Evolutionary conservation across 805 yeast genomes (phyloP).

Genomic region (Pichia eremophila): DNA sequence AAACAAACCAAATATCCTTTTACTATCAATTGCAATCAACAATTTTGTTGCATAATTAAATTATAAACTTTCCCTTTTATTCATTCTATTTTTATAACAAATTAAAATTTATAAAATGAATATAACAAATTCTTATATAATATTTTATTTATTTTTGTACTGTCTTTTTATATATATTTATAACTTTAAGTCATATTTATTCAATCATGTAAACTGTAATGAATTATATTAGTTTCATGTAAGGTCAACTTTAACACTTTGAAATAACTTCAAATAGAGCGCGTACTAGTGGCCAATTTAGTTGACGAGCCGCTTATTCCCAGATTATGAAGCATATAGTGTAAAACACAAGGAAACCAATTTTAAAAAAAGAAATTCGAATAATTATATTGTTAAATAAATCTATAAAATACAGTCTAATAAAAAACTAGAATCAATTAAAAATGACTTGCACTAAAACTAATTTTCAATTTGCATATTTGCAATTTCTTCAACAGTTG

Average conservation of each 20-base stretch:
- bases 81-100: slow-evolving; percentile 3
- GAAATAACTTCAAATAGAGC: no score
- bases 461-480: slow-evolving; percentile 3
- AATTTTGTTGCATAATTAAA: background rate
- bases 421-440: background rate
- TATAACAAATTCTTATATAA: background rate
- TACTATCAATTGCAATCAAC: background rate
- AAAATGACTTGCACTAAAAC: background rate
- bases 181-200: background rate
- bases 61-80: background rate
- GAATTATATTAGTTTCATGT: no score
- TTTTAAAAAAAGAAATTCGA: background rate
- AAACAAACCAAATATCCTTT: no score
- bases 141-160: background rate
- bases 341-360: background rate
- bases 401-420: background rate
- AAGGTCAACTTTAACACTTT: no score
- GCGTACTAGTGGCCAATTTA: no score
- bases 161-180: background rate
- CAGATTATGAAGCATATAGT: no score
- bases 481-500: slow-evolving; percentile 69
- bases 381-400: background rate
- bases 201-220: no score
- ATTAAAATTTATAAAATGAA: background rate
- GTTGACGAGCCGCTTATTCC: no score